phyloP scores from a whole-genome alignment of 331 rosid species.

The Phaseolus coccineus region DNA sequence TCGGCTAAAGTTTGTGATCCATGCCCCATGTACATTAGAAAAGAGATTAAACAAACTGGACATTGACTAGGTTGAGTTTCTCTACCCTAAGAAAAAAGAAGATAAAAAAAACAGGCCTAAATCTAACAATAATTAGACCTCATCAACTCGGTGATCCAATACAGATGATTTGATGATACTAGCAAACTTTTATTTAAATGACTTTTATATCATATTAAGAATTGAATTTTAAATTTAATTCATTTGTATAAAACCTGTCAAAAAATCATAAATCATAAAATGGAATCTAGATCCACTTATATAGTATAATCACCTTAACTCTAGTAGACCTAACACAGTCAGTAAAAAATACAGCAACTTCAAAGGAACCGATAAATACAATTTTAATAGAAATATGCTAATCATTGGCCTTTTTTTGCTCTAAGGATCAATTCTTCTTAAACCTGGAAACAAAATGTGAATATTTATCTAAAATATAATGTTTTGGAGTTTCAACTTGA shows the following conservation, averaged over 20 bases:
- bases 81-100: neutral
- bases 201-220: too few species aligned
- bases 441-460: neutral
- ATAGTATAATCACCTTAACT: too few species aligned
- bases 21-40: neutral
- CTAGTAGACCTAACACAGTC: neutral
- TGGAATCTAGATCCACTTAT: too few species aligned
- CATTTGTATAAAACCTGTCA: too few species aligned
- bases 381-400: too few species aligned
- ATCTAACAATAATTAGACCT: neutral
- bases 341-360: neutral
- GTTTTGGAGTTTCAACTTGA: neutral
- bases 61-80: neutral
- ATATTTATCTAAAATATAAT: neutral
- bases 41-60: neutral
- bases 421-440: neutral
- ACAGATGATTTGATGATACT: too few species aligned
- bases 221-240: too few species aligned
- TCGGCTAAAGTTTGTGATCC: constrained; percentile 8
- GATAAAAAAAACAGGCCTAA: neutral
- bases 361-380: neutral
- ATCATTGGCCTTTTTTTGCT: neutral
- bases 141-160: too few species aligned
- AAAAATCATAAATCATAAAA: too few species aligned
- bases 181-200: too few species aligned